These are phyloP conservation scores for Tylopilus sp. DNA, from an alignment of 768 basidiomycete species.

Conservation along the genomic window DNA sequence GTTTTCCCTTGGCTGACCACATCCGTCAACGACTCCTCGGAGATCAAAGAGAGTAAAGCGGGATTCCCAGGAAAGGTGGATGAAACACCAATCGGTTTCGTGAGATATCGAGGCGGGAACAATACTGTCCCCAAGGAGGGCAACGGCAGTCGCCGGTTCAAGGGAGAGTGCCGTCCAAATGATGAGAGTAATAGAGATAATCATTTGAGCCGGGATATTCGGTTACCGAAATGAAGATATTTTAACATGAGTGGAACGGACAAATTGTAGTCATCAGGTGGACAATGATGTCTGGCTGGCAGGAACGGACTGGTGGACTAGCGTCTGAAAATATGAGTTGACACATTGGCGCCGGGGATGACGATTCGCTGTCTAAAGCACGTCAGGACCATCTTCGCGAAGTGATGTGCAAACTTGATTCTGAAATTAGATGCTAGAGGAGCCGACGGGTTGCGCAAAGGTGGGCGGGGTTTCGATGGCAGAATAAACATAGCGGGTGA, in stretches of 20 bases:
- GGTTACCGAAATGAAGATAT: slow-evolving; percentile 1
- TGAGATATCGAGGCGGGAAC: slow-evolving; percentile 21
- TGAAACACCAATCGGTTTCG: slow-evolving; percentile 16
- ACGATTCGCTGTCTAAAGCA: slow-evolving; percentile 12
- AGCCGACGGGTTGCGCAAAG: slow-evolving; percentile 11
- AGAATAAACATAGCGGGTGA: slow-evolving; percentile 20
- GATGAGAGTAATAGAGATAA: slow-evolving; percentile 4
- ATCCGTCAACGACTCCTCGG: slow-evolving; percentile 24
- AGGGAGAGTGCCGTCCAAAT: slow-evolving; percentile 5
- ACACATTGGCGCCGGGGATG: slow-evolving; percentile 5
- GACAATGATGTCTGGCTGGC: neutral
- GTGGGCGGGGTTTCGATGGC: slow-evolving; percentile 13
- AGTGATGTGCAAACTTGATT: slow-evolving; percentile 20
- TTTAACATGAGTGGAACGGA: slow-evolving; percentile 2
- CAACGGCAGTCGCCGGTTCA: slow-evolving; percentile 15
- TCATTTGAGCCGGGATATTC: slow-evolving; percentile 4
- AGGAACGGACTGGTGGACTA: neutral
- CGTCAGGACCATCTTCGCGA: slow-evolving; percentile 19
- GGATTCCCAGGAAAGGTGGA: slow-evolving; percentile 11
- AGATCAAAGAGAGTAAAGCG: slow-evolving; percentile 19
- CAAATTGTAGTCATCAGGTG: neutral
- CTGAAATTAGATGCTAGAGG: slow-evolving; percentile 19
- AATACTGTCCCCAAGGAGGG: slow-evolving; percentile 14
- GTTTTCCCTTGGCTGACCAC: slow-evolving; percentile 7
- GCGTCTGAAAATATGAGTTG: slow-evolving; percentile 7